phyloP scores from a whole-genome alignment of 495 filamentous ascomycete species.

The Aspergillus conjunctus region DNA sequence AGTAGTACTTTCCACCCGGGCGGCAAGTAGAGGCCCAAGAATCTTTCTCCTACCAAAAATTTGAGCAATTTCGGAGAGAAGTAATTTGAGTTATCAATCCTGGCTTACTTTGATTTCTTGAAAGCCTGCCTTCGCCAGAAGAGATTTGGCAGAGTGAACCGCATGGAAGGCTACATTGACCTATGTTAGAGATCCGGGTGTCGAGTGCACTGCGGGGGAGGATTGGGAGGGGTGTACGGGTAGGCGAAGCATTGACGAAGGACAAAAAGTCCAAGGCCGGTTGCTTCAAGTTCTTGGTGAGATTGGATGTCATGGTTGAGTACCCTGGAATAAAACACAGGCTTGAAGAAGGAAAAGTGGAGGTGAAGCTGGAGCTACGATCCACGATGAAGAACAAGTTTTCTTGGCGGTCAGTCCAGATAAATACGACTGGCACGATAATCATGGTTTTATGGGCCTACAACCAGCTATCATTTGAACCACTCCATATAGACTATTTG shows the following conservation, averaged over 20 bases:
- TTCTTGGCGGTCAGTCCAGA: slow-evolving; percentile 22
- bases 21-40: slow-evolving; percentile 78
- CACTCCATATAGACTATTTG: too few relatives aligned
- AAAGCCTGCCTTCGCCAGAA: slow-evolving; percentile 81
- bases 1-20: slow-evolving; percentile 92
- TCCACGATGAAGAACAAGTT: not conserved
- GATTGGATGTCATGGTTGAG: slow-evolving; percentile 56
- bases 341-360: slow-evolving; percentile 18
- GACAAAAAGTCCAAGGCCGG: slow-evolving; percentile 82
- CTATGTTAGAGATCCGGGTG: slow-evolving; percentile 26
- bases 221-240: slow-evolving; percentile 63
- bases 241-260: slow-evolving; percentile 93
- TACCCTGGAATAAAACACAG: slow-evolving; percentile 24
- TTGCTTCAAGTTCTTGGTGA: slow-evolving; percentile 51
- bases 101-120: slow-evolving; percentile 68
- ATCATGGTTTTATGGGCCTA: too few relatives aligned
- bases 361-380: slow-evolving; percentile 6
- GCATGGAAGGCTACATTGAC: slow-evolving; percentile 83
- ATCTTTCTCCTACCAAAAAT: slow-evolving; percentile 68
- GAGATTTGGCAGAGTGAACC: slow-evolving; percentile 73
- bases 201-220: not conserved
- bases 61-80: slow-evolving; percentile 5
- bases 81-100: not conserved
- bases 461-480: too few relatives aligned
- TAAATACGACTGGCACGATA: not conserved